phyloP scores from a whole-genome alignment of 331 rosid genomes.

The Ulmus americana region DNA sequence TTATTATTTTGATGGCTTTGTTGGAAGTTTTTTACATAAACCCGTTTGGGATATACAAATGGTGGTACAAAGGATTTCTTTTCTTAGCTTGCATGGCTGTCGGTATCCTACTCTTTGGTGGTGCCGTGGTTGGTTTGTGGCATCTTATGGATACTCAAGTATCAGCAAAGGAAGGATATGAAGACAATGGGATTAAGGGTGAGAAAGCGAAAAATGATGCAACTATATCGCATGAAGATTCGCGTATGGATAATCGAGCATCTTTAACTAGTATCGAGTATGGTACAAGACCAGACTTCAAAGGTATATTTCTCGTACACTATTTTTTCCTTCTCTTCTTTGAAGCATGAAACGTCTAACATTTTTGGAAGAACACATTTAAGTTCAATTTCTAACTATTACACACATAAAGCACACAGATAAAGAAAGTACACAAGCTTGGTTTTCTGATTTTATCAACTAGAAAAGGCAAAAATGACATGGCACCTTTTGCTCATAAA shows the following conservation, averaged over 20 bases:
- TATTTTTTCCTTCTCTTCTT: not conserved
- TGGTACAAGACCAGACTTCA: slow-evolving; percentile 76
- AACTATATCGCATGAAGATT: slow-evolving; percentile 25
- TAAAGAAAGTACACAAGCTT: no score
- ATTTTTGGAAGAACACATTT: no score
- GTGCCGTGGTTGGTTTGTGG: slow-evolving; percentile 60
- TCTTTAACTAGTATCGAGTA: slow-evolving; percentile 35
- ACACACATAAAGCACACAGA: no score
- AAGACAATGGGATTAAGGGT: slow-evolving; percentile 15
- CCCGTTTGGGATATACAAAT: slow-evolving; percentile 40
- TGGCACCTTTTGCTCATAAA: no score
- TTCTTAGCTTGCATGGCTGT: slow-evolving; percentile 55
- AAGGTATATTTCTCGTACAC: slow-evolving; percentile 41
- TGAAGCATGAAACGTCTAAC: no score
- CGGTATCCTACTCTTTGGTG: slow-evolving; percentile 68
- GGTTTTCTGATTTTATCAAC: no score
- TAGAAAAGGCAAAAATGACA: no score
- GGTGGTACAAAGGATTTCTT: slow-evolving; percentile 91
- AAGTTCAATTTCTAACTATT: no score
- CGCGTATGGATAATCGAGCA: slow-evolving; percentile 20
- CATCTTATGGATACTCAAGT: slow-evolving; percentile 53
- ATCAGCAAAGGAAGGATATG: slow-evolving; percentile 20
- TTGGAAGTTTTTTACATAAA: slow-evolving; percentile 54
- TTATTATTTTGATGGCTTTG: slow-evolving; percentile 43
- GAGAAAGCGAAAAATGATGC: slow-evolving; percentile 25